A percentile compares a stretch with the other conserved stretches of the same genome.
These are phyloP conservation scores for Chytriomyces confervae DNA, from an alignment of 192 early-diverging fungal species.

Conservation along the genomic window DNA sequence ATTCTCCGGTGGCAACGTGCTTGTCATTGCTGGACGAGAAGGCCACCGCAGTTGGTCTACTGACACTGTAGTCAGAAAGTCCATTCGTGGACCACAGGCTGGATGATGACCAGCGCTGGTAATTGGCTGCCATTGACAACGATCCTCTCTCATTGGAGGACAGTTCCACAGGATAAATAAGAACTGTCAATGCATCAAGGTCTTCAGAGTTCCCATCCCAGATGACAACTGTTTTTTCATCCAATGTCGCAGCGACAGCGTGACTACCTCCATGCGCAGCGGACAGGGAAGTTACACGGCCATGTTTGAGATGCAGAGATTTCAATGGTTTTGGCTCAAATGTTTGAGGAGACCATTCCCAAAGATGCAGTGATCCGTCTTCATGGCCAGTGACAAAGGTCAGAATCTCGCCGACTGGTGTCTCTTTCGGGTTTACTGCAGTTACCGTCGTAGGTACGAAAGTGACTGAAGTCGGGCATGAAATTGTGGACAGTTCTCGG, in stretches of 20 bases:
- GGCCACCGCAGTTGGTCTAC: slow-evolving; percentile 26
- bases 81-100: slow-evolving; percentile 25
- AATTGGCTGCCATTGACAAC: not conserved
- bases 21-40: slow-evolving; percentile 31
- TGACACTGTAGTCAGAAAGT: slow-evolving; percentile 10
- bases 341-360: slow-evolving; percentile 36
- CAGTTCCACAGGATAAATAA: slow-evolving; percentile 20
- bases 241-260: slow-evolving; percentile 24
- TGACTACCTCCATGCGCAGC: slow-evolving; percentile 5
- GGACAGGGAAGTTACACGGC: slow-evolving; percentile 20
- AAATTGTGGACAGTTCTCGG: not conserved
- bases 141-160: not conserved
- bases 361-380: slow-evolving; percentile 30
- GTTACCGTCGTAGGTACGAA: slow-evolving; percentile 5
- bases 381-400: slow-evolving; percentile 38
- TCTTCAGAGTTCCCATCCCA: slow-evolving; percentile 34
- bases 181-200: slow-evolving; percentile 14
- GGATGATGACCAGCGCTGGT: slow-evolving; percentile 15
- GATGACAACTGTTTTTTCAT: slow-evolving; percentile 33
- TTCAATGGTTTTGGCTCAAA: slow-evolving; percentile 6
- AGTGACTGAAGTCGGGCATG: slow-evolving; percentile 23
- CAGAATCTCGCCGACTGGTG: slow-evolving; percentile 15
- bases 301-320: slow-evolving; percentile 22
- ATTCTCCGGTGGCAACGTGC: slow-evolving; percentile 30
- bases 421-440: slow-evolving; percentile 4